A percentile compares a stretch with the other conserved stretches of the same genome.
Conservation (phyloP, 1,139 yeast species). For the Pichia sp. region DNA sequence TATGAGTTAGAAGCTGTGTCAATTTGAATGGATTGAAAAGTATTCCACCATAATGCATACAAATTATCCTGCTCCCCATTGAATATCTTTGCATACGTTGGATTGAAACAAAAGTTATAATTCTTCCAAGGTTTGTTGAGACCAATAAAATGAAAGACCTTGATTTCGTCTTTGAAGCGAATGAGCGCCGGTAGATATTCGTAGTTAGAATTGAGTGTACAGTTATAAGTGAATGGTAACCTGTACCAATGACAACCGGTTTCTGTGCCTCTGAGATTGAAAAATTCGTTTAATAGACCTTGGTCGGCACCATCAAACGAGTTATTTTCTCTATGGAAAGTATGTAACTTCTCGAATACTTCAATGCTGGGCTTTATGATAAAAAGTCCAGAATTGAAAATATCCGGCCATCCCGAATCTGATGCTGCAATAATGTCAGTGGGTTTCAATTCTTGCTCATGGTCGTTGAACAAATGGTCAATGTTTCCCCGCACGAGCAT, state of each 20-base stretch:
- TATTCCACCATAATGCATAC: constrained; percentile 35
- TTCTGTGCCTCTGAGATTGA: constrained; percentile 30
- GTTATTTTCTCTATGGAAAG: constrained; percentile 29
- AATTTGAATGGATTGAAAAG: constrained; percentile 22
- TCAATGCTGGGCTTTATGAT: constrained; percentile 50
- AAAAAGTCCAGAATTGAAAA: constrained; percentile 86
- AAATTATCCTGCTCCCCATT: constrained; percentile 16
- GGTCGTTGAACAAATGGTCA: constrained; percentile 32
- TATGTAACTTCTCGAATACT: constrained; percentile 39
- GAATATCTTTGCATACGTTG: constrained; percentile 13
- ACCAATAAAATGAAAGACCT: constrained; percentile 78
- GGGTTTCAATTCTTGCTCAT: not conserved
- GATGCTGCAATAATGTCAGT: constrained; percentile 66
- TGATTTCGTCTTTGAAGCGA: constrained; percentile 49
- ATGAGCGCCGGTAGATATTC: constrained; percentile 77
- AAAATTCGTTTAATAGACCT: constrained; percentile 80
- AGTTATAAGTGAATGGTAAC: constrained; percentile 78
- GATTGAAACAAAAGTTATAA: constrained; percentile 8
- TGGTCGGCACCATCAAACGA: constrained; percentile 94
- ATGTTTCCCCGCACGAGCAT: constrained; percentile 52
- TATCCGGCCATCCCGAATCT: constrained; percentile 93
- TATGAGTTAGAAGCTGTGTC: too few relatives aligned
- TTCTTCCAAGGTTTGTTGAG: constrained; percentile 68
- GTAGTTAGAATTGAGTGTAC: constrained; percentile 66
- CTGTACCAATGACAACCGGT: constrained; percentile 46